Evolutionary conservation across 768 basidiomycete genomes (phyloP).

Genomic region (Tephrocybe sp.): DNA sequence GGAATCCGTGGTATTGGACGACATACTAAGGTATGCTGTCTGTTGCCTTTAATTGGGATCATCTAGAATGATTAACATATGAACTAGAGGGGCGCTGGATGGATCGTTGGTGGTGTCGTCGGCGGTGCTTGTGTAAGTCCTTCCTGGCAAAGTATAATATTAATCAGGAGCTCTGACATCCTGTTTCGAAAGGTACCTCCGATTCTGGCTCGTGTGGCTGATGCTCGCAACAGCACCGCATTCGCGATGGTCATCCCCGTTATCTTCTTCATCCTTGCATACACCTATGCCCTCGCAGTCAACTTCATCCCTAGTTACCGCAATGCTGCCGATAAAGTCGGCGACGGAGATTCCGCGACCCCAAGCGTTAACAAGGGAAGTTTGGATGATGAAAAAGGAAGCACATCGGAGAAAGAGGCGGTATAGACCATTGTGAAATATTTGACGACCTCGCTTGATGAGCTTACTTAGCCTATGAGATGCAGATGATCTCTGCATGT

Average conservation of each 20-base stretch:
- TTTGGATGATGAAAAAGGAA: slow-evolving; percentile 13
- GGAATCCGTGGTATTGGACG: slow-evolving; percentile 32
- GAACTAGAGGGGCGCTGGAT: slow-evolving; percentile 27
- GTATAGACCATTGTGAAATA: background rate
- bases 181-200: slow-evolving; percentile 24
- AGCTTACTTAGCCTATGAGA: too few relatives aligned
- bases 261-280: slow-evolving; percentile 29
- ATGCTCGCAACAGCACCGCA: slow-evolving; percentile 29
- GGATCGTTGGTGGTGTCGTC: slow-evolving; percentile 32
- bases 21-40: slow-evolving; percentile 25
- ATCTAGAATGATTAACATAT: background rate
- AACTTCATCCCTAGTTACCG: slow-evolving; percentile 31
- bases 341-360: slow-evolving; percentile 7
- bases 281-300: slow-evolving; percentile 26
- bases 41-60: too few relatives aligned
- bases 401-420: slow-evolving; percentile 6
- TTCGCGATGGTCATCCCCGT: slow-evolving; percentile 33
- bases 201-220: slow-evolving; percentile 30
- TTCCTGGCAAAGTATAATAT: background rate
- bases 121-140: slow-evolving; percentile 30
- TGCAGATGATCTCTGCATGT: too few relatives aligned
- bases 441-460: background rate
- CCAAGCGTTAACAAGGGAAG: slow-evolving; percentile 3
- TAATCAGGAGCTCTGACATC: background rate
- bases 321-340: slow-evolving; percentile 25